Base-by-base conservation (phyloP, 768 basidiomycete species). In the Boletus vinaceobasis region DNA sequence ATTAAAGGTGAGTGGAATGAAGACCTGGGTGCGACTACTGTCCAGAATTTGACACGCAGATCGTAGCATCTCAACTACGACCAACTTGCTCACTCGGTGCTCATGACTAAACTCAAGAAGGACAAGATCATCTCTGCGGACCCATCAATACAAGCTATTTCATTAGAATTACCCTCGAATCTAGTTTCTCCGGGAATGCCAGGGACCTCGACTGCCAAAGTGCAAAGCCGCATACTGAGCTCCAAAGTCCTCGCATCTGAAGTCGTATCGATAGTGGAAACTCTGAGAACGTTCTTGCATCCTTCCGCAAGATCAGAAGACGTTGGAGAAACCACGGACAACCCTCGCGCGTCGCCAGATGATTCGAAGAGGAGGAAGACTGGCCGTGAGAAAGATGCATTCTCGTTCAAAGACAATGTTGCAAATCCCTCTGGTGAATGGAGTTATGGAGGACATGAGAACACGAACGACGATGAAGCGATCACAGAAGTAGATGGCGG, bases 71-170 rank as follows among this genome's bases (percentile, higher is more conserved):
- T 87, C 17, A 76, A 83, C 61, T 76, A 80, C 43, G 83, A 87
- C 53, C 67, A 74, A 1, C 72, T 92, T 27, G 86, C 84, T 9
- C 76, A 74, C 45, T 78, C 82, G 13, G 88, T 89, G n/a, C 75
- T 93, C 32, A 75, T 74, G 60, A 79, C 82, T 5, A 93, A 88
- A 72, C 67, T 95, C 35, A 80, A 80, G 45, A 95, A 94, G 68
- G 86, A 91, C 67, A 80, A 77, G 51, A 55, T 73, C 2, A 72
- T 94, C 14, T 78, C 75, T 26, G 70, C 71, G 14, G 77, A 85
- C 59, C 68, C 75, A n/a, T 65, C 73, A 26, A 61, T 87, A 37
- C 74, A 74, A 50, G 79, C 78, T 10, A 61, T 88, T 19, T 65
- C 67, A 2, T 65, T 72, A 33, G 79, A 85, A 65, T 69, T 87